These are phyloP conservation scores for Escallonia herrerae DNA, from an alignment of 129 eudicot species.

Conservation along the genomic window DNA sequence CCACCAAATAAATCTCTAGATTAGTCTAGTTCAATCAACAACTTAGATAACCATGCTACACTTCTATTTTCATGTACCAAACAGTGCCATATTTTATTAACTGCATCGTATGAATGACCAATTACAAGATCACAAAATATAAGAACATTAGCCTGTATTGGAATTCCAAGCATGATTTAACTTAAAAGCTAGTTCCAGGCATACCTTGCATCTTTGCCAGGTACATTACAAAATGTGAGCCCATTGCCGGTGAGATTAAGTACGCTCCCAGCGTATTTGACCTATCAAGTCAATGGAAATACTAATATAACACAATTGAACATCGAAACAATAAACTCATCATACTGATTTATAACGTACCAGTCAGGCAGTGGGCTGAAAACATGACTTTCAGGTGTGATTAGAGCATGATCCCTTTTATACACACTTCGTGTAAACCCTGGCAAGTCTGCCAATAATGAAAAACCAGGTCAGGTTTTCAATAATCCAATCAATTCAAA, in stretches of 20 bases:
- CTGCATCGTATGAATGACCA: not conserved
- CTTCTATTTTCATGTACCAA: not conserved
- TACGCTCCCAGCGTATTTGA: constrained; percentile 74
- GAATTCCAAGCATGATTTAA: too few relatives aligned
- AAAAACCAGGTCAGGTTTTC: constrained; percentile 10
- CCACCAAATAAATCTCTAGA: not conserved
- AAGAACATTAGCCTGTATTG: not conserved
- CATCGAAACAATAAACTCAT: not conserved
- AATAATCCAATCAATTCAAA: too few relatives aligned
- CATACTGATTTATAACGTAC: constrained; percentile 29
- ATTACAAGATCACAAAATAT: not conserved
- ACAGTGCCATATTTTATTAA: not conserved
- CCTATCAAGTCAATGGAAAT: constrained; percentile 35
- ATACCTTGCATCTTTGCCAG: constrained; percentile 94
- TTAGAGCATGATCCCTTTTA: constrained; percentile 83
- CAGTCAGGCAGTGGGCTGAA: constrained; percentile 91
- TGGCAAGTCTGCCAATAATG: constrained; percentile 66
- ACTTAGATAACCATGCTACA: not conserved
- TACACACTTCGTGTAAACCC: constrained; percentile 95
- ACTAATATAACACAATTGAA: not conserved
- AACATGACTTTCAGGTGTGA: constrained; percentile 97
- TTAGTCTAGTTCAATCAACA: not conserved
- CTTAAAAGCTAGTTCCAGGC: not conserved
- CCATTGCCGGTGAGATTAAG: constrained; percentile 85
- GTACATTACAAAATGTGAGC: constrained; percentile 93